phyloP scores from a whole-genome alignment of 2,329 filamentous ascomycete genomes.

The Arthrobotrys pseudoclavata region DNA sequence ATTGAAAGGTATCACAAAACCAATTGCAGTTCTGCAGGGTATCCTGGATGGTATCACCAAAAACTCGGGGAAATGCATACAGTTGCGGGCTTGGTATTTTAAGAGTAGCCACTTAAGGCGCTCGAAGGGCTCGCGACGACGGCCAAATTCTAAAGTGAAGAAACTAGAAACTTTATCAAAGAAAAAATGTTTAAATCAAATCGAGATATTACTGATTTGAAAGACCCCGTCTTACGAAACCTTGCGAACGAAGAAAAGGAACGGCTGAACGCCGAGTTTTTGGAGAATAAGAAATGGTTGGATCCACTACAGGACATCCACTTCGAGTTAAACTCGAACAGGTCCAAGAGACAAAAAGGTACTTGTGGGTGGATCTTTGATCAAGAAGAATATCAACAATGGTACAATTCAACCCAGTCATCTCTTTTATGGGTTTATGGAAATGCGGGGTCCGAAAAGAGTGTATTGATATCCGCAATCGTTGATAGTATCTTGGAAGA shows the following conservation, averaged over 20 bases:
- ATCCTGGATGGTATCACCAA: slow-evolving; percentile 46
- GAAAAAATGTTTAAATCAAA: slow-evolving; percentile 37
- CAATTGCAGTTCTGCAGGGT: slow-evolving; percentile 18
- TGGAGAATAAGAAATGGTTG: slow-evolving; percentile 50
- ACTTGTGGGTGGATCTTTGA: slow-evolving; percentile 53
- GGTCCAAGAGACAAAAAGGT: slow-evolving; percentile 30
- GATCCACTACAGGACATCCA: slow-evolving; percentile 36
- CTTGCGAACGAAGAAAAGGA: slow-evolving; percentile 38
- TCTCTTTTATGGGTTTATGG: slow-evolving; percentile 50
- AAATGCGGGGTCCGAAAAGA: slow-evolving; percentile 40
- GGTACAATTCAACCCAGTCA: slow-evolving; percentile 18
- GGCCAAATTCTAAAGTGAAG: not conserved
- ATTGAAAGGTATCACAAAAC: slow-evolving; percentile 32
- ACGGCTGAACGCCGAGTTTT: slow-evolving; percentile 35
- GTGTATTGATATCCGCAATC: slow-evolving; percentile 11
- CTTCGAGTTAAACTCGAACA: slow-evolving; percentile 42
- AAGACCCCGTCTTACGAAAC: slow-evolving; percentile 21
- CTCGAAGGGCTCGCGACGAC: slow-evolving; percentile 24
- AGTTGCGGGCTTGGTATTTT: slow-evolving; percentile 42
- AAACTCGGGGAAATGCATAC: slow-evolving; percentile 31
- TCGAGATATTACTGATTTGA: slow-evolving; percentile 36
- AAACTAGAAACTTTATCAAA: slow-evolving; percentile 35
- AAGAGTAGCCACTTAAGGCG: slow-evolving; percentile 37
- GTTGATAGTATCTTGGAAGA: slow-evolving; percentile 8
- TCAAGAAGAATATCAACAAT: slow-evolving; percentile 40